These are phyloP conservation scores for Anthracocystis walkeri DNA, from an alignment of 1,284 basidiomycete genomes.

Conservation along the genomic window DNA sequence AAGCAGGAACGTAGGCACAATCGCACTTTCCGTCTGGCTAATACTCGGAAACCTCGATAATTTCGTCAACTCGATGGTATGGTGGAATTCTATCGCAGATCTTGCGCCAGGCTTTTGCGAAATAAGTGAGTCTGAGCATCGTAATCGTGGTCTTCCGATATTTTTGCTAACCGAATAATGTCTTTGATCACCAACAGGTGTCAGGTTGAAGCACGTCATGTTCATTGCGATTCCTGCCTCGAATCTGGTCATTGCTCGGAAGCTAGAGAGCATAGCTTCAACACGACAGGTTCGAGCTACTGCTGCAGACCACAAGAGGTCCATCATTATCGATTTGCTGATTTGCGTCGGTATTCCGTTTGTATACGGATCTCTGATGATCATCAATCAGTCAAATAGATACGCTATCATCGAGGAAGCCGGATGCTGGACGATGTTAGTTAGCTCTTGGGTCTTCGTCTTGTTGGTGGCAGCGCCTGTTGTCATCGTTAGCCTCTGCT, in stretches of 20 bases:
- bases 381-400: conserved; percentile 24
- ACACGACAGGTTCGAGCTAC: conserved; percentile 14
- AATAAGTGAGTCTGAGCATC: conserved; percentile 18
- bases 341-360: conserved; percentile 23
- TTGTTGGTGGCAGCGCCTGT: conserved; percentile 15
- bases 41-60: conserved; percentile 24
- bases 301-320: conserved; percentile 8
- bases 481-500: conserved; percentile 12
- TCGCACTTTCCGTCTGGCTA: conserved; percentile 11
- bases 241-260: conserved; percentile 27
- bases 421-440: conserved; percentile 25
- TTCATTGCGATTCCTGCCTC: conserved; percentile 24
- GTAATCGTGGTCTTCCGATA: not conserved
- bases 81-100: conserved; percentile 8
- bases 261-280: conserved; percentile 26
- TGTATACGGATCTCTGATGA: conserved; percentile 21
- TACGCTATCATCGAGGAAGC: conserved; percentile 18
- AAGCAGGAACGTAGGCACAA: conserved; percentile 20
- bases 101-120: conserved; percentile 23
- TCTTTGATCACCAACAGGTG: conserved; percentile 5
- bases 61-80: conserved; percentile 17
- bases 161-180: not conserved
- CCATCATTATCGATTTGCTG: conserved; percentile 17
- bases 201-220: conserved; percentile 12
- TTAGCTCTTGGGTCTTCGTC: conserved; percentile 14